These are phyloP conservation scores for Botrytis tulipae DNA, from an alignment of 2,329 filamentous ascomycete genomes.

Conservation along the genomic window DNA sequence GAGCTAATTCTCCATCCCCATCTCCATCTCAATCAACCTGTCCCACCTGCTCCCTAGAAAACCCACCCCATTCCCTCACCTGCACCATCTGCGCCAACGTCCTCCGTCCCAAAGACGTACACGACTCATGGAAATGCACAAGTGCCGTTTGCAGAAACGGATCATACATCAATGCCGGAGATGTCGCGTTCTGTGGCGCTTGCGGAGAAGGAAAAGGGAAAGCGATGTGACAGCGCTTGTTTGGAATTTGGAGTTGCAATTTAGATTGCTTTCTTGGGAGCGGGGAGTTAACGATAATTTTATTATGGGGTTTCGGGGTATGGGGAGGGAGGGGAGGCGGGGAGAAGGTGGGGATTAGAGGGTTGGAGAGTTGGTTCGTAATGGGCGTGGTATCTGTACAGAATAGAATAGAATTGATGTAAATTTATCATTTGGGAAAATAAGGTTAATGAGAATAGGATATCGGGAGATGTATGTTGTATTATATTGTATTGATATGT, in stretches of 20 bases:
- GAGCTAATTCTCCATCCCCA: not conserved
- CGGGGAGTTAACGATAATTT: not conserved
- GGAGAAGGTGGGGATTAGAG: not conserved
- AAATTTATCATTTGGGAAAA: not conserved
- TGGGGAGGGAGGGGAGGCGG: not conserved
- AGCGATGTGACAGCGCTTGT: not conserved
- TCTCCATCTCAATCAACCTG: not conserved
- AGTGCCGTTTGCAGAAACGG: conserved; percentile 54
- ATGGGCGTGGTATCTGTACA: too few relatives aligned
- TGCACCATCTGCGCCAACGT: conserved; percentile 73
- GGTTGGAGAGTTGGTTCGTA: not conserved
- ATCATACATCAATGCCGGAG: conserved; percentile 65
- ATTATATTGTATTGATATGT: not conserved
- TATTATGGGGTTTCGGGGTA: not conserved
- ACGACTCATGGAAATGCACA: conserved; percentile 62
- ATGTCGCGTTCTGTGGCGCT: conserved; percentile 67
- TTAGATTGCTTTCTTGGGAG: not conserved
- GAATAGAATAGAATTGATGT: not conserved
- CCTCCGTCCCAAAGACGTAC: conserved; percentile 52
- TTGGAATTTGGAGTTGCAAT: not conserved
- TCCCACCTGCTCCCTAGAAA: conserved; percentile 54
- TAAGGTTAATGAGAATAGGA: not conserved
- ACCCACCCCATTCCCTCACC: conserved; percentile 52
- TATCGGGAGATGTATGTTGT: not conserved
- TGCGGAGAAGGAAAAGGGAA: conserved; percentile 52